Evolutionary conservation across 257 asterid species (phyloP).

Genomic region (Ballota nigra): DNA sequence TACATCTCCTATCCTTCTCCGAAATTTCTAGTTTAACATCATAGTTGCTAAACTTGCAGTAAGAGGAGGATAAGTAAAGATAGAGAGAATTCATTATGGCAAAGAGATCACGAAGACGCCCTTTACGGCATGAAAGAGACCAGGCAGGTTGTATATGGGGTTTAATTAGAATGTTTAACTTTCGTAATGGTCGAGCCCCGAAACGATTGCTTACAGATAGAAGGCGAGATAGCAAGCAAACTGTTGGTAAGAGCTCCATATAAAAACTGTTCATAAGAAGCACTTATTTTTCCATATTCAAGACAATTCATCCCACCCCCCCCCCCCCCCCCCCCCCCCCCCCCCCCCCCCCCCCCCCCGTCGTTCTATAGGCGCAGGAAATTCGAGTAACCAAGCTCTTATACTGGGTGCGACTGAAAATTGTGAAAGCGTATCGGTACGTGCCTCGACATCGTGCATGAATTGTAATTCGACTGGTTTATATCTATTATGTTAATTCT

Average conservation of each 20-base stretch:
- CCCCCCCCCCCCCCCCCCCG: not conserved
- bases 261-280: not conserved
- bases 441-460: slow-evolving; percentile 18
- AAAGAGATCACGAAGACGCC: slow-evolving; percentile 63
- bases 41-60: slow-evolving; percentile 27
- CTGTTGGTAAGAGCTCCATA: slow-evolving; percentile 46
- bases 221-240: slow-evolving; percentile 44
- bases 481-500: not conserved
- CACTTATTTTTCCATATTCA: not conserved
- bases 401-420: slow-evolving; percentile 25
- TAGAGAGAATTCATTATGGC: slow-evolving; percentile 46
- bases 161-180: slow-evolving; percentile 74
- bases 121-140: slow-evolving; percentile 57
- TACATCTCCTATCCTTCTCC: not conserved
- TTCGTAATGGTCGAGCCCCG: slow-evolving; percentile 72
- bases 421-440: slow-evolving; percentile 38
- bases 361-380: slow-evolving; percentile 22
- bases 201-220: slow-evolving; percentile 71
- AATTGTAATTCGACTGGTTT: not conserved
- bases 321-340: not conserved
- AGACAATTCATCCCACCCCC: not conserved
- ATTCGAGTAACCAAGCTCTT: slow-evolving; percentile 26
- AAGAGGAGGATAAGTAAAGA: slow-evolving; percentile 24
- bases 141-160: slow-evolving; percentile 82
- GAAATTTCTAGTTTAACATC: not conserved